phyloP scores from a whole-genome alignment of 2,329 filamentous ascomycete species.

The Sordariomycetes sp. region DNA sequence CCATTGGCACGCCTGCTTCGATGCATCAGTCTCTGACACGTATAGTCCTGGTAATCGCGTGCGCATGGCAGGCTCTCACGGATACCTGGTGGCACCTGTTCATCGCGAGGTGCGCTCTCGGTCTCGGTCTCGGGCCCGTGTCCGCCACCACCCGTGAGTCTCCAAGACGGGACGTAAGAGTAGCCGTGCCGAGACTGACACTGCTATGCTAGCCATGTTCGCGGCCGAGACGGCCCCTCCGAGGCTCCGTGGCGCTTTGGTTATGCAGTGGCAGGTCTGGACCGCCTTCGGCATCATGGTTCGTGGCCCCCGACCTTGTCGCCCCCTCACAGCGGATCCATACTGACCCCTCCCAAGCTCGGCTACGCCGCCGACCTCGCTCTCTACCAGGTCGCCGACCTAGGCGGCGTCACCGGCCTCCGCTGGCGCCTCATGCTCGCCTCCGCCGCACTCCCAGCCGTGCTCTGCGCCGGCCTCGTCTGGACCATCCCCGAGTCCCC shows the following conservation, averaged over 20 bases:
- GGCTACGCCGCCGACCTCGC: conserved; percentile 48
- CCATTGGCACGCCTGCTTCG: background rate
- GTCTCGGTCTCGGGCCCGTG: conserved; percentile 59
- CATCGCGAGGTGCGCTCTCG: conserved; percentile 54
- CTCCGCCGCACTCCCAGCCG: conserved; percentile 49
- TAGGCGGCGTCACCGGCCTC: conserved; percentile 33
- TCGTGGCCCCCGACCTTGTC: background rate
- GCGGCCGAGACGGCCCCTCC: conserved; percentile 56
- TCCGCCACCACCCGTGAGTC: conserved; percentile 42
- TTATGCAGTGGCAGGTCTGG: conserved; percentile 40
- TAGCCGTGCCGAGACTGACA: background rate
- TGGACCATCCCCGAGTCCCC: conserved; percentile 35
- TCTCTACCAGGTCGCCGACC: conserved; percentile 42
- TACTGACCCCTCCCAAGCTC: conserved; percentile 11
- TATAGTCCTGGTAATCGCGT: conserved; percentile 36
- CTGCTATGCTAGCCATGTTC: conserved; percentile 36
- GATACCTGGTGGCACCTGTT: conserved; percentile 53
- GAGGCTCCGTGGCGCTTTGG: conserved; percentile 50
- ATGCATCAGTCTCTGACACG: conserved; percentile 18
- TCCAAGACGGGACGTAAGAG: background rate
- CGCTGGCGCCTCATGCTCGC: conserved; percentile 60
- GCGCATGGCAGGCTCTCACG: conserved; percentile 34
- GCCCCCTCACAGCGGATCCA: background rate
- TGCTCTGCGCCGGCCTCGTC: conserved; percentile 40
- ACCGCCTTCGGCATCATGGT: conserved; percentile 39